phyloP scores from a whole-genome alignment of 2,329 filamentous ascomycete species.

The Arthrobotrys megalospora region DNA sequence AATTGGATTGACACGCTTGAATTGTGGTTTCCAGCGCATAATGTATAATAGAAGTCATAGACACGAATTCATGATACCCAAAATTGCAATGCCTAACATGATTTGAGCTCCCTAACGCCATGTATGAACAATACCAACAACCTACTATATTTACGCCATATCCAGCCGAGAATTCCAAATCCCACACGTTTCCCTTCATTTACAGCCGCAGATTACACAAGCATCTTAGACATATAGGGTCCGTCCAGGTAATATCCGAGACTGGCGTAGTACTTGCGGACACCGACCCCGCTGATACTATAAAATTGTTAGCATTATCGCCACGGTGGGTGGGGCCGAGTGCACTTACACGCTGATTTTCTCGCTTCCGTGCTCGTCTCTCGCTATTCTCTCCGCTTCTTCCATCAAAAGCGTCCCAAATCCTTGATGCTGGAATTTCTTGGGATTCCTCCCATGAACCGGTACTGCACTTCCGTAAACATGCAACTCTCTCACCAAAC shows the following conservation, averaged over 20 bases:
- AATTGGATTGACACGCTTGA: conserved; percentile 9
- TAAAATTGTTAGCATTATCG: conserved; percentile 32
- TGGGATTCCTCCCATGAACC: conserved; percentile 92
- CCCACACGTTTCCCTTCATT: not conserved
- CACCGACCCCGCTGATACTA: conserved; percentile 92
- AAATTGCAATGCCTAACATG: conserved; percentile 9
- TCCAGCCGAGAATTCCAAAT: not conserved
- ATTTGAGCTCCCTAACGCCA: conserved; percentile 32
- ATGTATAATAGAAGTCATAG: conserved; percentile 60
- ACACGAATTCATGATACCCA: conserved; percentile 60
- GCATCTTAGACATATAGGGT: conserved; percentile 79
- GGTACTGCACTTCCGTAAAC: conserved; percentile 98
- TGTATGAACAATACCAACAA: conserved; percentile 13
- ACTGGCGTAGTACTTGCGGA: conserved; percentile 93
- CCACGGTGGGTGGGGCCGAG: not conserved
- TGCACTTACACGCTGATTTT: conserved; percentile 84
- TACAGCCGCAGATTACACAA: conserved; percentile 65
- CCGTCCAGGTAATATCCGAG: conserved; percentile 95
- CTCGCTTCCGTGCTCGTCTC: conserved; percentile 90
- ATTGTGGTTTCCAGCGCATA: conserved; percentile 55
- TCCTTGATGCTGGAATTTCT: conserved; percentile 98
- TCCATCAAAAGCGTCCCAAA: conserved; percentile 98
- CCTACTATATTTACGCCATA: conserved; percentile 10
- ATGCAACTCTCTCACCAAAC: conserved; percentile 92
- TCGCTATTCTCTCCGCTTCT: conserved; percentile 93